These are phyloP conservation scores for Tylopilus felleus DNA, from an alignment of 768 basidiomycete species.

Conservation along the genomic window DNA sequence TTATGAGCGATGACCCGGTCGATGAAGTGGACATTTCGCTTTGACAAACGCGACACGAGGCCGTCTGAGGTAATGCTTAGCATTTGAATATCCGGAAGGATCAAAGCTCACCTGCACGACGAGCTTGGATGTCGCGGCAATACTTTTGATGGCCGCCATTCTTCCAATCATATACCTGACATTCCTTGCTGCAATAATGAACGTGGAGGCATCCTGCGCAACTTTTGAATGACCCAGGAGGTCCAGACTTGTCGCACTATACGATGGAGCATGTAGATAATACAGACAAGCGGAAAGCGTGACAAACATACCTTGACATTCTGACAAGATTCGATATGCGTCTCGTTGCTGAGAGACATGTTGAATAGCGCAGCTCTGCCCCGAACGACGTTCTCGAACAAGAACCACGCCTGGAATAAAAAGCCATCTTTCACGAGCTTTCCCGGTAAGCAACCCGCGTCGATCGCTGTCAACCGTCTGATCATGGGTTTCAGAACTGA, in stretches of 20 bases:
- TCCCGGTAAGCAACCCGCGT: constrained; percentile 7
- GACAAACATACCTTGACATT: constrained; percentile 19
- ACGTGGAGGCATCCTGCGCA: constrained; percentile 30
- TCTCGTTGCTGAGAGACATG: constrained; percentile 4
- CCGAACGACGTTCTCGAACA: constrained; percentile 20
- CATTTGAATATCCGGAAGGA: not conserved
- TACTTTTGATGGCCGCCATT: constrained; percentile 25
- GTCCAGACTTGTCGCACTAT: constrained; percentile 26
- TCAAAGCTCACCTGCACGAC: constrained; percentile 19
- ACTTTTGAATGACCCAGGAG: constrained; percentile 24
- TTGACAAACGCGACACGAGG: constrained; percentile 19
- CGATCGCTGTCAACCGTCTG: constrained; percentile 14
- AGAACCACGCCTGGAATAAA: constrained; percentile 19
- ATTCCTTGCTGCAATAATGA: constrained; percentile 31
- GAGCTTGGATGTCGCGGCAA: constrained; percentile 27
- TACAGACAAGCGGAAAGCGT: not conserved
- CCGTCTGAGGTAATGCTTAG: constrained; percentile 18
- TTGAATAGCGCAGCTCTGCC: constrained; percentile 13
- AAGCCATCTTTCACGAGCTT: constrained; percentile 16
- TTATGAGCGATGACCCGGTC: constrained; percentile 23
- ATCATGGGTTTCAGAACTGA: constrained; percentile 17
- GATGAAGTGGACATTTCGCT: constrained; percentile 23
- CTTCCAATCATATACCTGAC: constrained; percentile 31
- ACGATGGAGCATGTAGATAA: not conserved
- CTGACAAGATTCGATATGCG: constrained; percentile 25